Evolutionary conservation across 179 eudicot genomes (phyloP).

Genomic region (Actinidia arguta): DNA sequence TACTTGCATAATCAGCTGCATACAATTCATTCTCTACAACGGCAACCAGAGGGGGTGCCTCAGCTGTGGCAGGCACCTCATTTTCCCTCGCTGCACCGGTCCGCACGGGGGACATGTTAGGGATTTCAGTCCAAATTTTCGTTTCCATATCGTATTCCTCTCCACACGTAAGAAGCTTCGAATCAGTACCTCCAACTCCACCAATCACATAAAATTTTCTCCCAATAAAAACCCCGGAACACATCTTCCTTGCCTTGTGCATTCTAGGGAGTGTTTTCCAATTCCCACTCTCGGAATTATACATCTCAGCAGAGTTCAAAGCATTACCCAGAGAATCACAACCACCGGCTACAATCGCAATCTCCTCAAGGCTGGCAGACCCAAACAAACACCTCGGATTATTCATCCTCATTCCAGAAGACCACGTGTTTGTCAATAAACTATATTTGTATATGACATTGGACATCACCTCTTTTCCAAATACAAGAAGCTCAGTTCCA

Average conservation of each 20-base stretch:
- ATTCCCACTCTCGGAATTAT: constrained; percentile 70
- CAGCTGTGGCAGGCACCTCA: constrained; percentile 58
- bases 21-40: constrained; percentile 83
- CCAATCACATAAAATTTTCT: constrained; percentile 88
- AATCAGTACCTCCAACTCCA: constrained; percentile 65
- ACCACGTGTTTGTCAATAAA: constrained; percentile 77
- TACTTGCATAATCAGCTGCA: constrained; percentile 85
- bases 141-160: constrained; percentile 78
- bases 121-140: constrained; percentile 66
- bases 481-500: constrained; percentile 88
- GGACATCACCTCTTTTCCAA: constrained; percentile 65
- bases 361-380: constrained; percentile 81
- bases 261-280: constrained; percentile 74
- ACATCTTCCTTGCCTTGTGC: constrained; percentile 80
- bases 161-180: constrained; percentile 66
- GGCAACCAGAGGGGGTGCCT: constrained; percentile 90
- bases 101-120: constrained; percentile 73
- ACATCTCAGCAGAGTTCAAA: constrained; percentile 74
- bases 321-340: constrained; percentile 63
- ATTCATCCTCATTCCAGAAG: constrained; percentile 73
- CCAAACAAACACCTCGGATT: constrained; percentile 86
- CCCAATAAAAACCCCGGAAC: constrained; percentile 88
- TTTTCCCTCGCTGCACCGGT: constrained; percentile 42
- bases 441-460: constrained; percentile 72
- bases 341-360: constrained; percentile 88